Evolutionary conservation across 1,284 basidiomycete species (phyloP), one percentile per base, ranked within the genome.

Genomic region (Cryptococcus hybrid): DNA sequence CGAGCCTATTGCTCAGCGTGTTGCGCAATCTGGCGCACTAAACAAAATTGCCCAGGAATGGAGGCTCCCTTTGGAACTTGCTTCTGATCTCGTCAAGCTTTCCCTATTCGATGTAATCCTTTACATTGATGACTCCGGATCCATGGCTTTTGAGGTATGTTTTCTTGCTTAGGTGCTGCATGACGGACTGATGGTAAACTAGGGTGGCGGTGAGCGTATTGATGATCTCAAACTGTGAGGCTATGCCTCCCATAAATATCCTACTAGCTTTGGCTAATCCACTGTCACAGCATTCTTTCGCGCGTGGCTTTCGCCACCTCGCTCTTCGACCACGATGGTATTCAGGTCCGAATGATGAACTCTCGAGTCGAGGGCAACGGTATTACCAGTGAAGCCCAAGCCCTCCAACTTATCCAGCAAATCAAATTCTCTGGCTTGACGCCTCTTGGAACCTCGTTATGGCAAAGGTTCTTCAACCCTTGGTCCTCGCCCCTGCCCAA

Each of bases 311-410:
- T 66, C 48, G 79, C 77, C 13, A 74, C 77, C 0, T 74, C 75
- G 5, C 65, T 81, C n/a, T 80, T 81, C 63, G 80, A 81, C 66
- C 64, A 71, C 8, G 80, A 81, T 58, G 80, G 80, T 51, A 79
- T 81, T 60, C 70, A 74, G 59, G 74, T 79, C 50, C 66, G 78
- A 55, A 80, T 82, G 74, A 77, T 81, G 72, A 80, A 81, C 73
- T 74, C 68, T 47, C 67, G 68, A 43, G 57, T 76, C 38, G 75
- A 80, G 56, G 80, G 80, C 43, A 77, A 80, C 71, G 71, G 74
- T 61, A 75, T 82, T 62, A 69, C 65, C 37, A 70, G 64, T 43
- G 80, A 81, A 61, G 62, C 63, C 12, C 65, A 69, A 36, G 80
- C 78, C 13, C 59, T 70, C 37, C 66, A 77, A 51, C 73, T 82